Base-by-base conservation (phyloP, 768 basidiomycete genomes). In the Dendrothele bispora region DNA sequence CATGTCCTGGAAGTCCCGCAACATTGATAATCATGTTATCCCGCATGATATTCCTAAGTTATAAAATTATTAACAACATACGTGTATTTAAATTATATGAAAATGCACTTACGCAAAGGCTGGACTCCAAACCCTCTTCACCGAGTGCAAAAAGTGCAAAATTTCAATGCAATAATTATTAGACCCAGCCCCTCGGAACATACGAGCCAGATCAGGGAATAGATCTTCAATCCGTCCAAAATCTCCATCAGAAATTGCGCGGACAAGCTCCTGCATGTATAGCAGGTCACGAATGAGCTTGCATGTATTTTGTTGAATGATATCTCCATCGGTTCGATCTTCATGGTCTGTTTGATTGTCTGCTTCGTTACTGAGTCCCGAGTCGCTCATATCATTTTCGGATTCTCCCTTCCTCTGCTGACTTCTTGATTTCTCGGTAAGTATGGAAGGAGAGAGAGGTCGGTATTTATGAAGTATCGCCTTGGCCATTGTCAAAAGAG, bases 1-100 rank as follows among this genome's bases (percentile, higher is more conserved):
- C 54, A 20, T 58, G 50, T 7, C 48, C 51, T 28, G 57, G 41
- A 1, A 59, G 46, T 0, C 58, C 58, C 0, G 43, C 40, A 0
- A 51, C 1, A 3, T 60, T 59, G 27, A 58, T 29, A 1, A 59
- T 47, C 49, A 54, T 45, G 21, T 43, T 50, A 38, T 59, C 53
- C 1, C 46, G 24, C 50, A 57, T 57, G 1, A 59, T 57, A 15
- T 59, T 38, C 3, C 57, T 55, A 24, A 32, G 1, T 20, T 17
- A 43, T 12, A 27, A 21, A n/a, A n/a, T 21, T 15, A 5, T 7
- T 17, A 18, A 5, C 10, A 44, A 11, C 15, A n/a, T 12, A 5
- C 11, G 1, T 6, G 29, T 12, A 2, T 3, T 24, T 2, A 22
- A 8, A n/a, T 15, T 22, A n/a, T n/a, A n/a, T n/a, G 26, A n/a